phyloP scores from a whole-genome alignment of 495 filamentous ascomycete species.

The Annulohypoxylon nitens region DNA sequence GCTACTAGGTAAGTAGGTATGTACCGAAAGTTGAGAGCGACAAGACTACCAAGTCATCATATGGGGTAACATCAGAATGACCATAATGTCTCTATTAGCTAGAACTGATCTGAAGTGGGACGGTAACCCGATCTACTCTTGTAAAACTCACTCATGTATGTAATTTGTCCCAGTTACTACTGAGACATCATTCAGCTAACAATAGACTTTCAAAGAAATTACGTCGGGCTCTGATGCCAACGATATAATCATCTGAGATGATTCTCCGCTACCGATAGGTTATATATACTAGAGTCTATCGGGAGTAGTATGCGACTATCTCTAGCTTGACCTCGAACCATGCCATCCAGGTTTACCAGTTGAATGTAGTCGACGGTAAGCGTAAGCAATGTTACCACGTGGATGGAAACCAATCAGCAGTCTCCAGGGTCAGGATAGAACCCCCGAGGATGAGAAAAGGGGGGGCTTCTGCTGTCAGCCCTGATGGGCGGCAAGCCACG shows the following conservation, averaged over 20 bases:
- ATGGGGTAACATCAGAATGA: not conserved
- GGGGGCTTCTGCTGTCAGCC: not conserved
- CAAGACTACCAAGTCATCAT: no score
- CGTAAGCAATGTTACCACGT: conserved; percentile 17
- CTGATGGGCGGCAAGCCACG: not conserved
- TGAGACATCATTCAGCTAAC: not conserved
- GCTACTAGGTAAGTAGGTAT: not conserved
- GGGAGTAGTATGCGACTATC: not conserved
- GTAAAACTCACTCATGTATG: not conserved
- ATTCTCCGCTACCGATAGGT: no score
- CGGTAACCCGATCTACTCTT: not conserved
- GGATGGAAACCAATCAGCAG: conserved; percentile 33
- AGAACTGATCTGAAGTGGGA: not conserved
- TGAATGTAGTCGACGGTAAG: conserved; percentile 11
- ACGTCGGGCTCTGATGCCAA: not conserved
- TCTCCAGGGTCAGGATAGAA: not conserved
- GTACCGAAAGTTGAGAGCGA: not conserved
- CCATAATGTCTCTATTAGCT: not conserved
- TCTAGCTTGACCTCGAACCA: no score
- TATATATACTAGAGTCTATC: no score
- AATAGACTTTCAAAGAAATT: not conserved
- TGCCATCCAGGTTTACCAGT: not conserved
- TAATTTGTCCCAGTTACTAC: no score
- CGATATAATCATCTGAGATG: not conserved
- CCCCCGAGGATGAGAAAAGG: conserved; percentile 2